These are phyloP conservation scores for Pseudogymnoascus sp. DNA, from an alignment of 2,329 filamentous ascomycete species.

Conservation along the genomic window DNA sequence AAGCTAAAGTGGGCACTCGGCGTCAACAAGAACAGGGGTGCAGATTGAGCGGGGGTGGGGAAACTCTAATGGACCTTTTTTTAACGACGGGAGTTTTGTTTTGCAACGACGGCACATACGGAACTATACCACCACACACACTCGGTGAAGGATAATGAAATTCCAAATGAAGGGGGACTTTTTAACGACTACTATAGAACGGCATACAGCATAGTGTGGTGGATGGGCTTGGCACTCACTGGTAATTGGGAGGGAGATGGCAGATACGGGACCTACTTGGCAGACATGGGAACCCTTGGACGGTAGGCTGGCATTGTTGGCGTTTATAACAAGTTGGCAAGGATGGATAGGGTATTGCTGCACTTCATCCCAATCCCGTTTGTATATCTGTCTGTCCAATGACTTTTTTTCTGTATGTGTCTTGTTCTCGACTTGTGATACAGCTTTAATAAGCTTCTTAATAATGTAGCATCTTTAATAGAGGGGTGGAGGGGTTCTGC, in stretches of 20 bases:
- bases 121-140: neutral
- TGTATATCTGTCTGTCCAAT: neutral
- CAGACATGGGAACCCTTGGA: neutral
- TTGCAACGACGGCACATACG: neutral
- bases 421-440: neutral
- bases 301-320: neutral
- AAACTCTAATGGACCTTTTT: neutral
- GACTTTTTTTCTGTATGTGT: neutral
- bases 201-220: neutral
- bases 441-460: neutral
- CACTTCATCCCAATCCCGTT: neutral
- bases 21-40: conserved; percentile 54
- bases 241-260: neutral
- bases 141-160: neutral
- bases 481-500: neutral
- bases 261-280: neutral
- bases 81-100: conserved; percentile 4
- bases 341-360: neutral
- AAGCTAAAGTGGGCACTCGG: conserved; percentile 68
- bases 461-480: neutral
- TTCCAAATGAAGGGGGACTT: neutral
- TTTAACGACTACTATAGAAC: conserved; percentile 7
- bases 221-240: neutral
- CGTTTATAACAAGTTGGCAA: neutral
- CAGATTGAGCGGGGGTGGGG: conserved; percentile 33